Evolutionary conservation across 805 yeast species (phyloP).

Genomic region (Candida silvatica): DNA sequence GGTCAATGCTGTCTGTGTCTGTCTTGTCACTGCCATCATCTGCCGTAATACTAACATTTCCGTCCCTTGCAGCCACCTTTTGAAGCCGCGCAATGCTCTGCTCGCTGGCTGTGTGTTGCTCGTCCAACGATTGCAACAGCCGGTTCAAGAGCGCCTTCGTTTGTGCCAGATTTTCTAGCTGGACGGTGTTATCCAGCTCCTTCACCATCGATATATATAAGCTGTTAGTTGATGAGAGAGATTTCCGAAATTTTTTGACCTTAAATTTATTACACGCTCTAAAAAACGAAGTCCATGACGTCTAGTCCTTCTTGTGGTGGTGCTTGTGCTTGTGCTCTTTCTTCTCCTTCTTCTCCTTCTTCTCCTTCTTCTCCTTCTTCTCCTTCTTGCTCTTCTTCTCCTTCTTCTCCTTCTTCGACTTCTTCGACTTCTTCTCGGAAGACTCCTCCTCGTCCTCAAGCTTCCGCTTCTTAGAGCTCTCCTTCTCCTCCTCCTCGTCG

Average conservation of each 20-base stretch:
- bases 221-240: too few species aligned
- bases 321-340: slow-evolving; percentile 17
- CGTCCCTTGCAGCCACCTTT: slow-evolving; percentile 7
- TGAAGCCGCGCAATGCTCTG: slow-evolving; percentile 8
- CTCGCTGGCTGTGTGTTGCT: slow-evolving; percentile 19
- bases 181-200: slow-evolving; percentile 25
- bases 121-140: slow-evolving; percentile 21
- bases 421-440: slow-evolving; percentile 31
- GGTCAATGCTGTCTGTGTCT: too few species aligned
- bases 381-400: slow-evolving; percentile 15
- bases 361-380: slow-evolving; percentile 15
- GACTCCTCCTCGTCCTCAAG: slow-evolving; percentile 38
- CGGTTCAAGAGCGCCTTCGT: slow-evolving; percentile 18
- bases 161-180: slow-evolving; percentile 23
- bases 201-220: too few species aligned
- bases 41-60: slow-evolving; percentile 6
- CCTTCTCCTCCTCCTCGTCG: slow-evolving; percentile 24
- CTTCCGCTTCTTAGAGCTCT: slow-evolving; percentile 14
- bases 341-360: slow-evolving; percentile 14
- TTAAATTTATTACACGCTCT: too few species aligned
- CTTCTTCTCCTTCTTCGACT: slow-evolving; percentile 18
- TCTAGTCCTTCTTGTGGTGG: slow-evolving; percentile 12
- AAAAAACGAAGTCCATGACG: slow-evolving; percentile 11
- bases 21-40: too few species aligned
- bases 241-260: too few species aligned